Conservation (phyloP, 1,284 basidiomycete species). For the Boletus smithii region DNA sequence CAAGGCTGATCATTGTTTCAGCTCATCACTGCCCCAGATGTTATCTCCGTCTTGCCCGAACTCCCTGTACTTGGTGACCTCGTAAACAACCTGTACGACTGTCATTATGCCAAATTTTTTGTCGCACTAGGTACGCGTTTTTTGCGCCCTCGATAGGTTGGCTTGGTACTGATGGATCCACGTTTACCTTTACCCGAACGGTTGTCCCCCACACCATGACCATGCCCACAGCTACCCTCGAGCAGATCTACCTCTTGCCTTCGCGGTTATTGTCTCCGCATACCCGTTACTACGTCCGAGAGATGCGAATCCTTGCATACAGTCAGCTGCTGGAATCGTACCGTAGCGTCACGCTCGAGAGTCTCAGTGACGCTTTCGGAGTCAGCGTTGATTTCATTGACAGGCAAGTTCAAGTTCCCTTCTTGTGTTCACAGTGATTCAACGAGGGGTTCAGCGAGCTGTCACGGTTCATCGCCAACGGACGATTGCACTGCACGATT, state of each 20-base stretch:
- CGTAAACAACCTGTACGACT: conserved; percentile 81
- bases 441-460: conserved; percentile 64
- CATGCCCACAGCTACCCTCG: conserved; percentile 66
- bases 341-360: conserved; percentile 85
- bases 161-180: conserved; percentile 7
- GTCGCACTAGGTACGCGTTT: conserved; percentile 68
- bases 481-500: conserved; percentile 87
- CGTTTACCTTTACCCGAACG: too few species aligned
- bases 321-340: conserved; percentile 90
- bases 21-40: conserved; percentile 69
- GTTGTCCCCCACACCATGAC: neutral
- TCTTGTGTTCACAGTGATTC: neutral
- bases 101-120: conserved; percentile 95
- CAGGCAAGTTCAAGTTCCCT: conserved; percentile 46
- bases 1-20: conserved; percentile 25
- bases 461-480: conserved; percentile 88
- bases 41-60: conserved; percentile 69
- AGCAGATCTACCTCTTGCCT: conserved; percentile 83
- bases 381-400: conserved; percentile 90
- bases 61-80: conserved; percentile 68
- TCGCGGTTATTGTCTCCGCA: conserved; percentile 86
- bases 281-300: conserved; percentile 87
- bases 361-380: conserved; percentile 85
- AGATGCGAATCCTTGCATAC: conserved; percentile 97
- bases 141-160: conserved; percentile 2